Evolutionary conservation across 129 eudicot genomes (phyloP).

Genomic region (Lactuca saligna): DNA sequence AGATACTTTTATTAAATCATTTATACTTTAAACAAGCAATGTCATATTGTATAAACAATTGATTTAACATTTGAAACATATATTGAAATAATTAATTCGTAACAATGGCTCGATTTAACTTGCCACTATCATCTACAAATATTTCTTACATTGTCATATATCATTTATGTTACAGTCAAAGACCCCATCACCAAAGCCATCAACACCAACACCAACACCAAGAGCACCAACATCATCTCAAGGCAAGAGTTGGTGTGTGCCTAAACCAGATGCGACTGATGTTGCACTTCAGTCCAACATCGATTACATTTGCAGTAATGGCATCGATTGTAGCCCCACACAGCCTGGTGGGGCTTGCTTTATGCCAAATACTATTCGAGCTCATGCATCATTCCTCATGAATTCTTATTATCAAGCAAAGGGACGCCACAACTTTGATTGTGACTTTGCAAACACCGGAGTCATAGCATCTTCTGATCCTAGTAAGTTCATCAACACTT

Average conservation of each 20-base stretch:
- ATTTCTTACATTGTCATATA: not conserved
- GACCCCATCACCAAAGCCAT: slow-evolving; percentile 26
- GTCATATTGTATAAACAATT: too few species aligned
- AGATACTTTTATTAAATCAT: too few species aligned
- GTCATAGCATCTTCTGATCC: slow-evolving; percentile 40
- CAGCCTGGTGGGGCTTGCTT: slow-evolving; percentile 59
- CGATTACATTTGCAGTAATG: slow-evolving; percentile 54
- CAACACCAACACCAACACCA: slow-evolving; percentile 36
- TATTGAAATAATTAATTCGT: not conserved
- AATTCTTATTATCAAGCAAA: slow-evolving; percentile 53
- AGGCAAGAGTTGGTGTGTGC: slow-evolving; percentile 52
- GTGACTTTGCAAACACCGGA: slow-evolving; percentile 53
- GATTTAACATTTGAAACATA: too few species aligned
- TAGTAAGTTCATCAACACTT: slow-evolving; percentile 39
- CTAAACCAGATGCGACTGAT: slow-evolving; percentile 45
- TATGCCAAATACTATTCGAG: slow-evolving; percentile 49
- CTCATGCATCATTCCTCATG: slow-evolving; percentile 68
- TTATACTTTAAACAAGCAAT: too few species aligned
- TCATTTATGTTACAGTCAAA: slow-evolving; percentile 8
- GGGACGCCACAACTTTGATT: slow-evolving; percentile 42
- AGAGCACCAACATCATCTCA: slow-evolving; percentile 3
- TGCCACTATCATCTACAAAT: not conserved
- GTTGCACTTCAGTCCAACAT: slow-evolving; percentile 50
- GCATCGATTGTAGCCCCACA: slow-evolving; percentile 58
- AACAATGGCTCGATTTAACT: not conserved